phyloP scores from a whole-genome alignment of 73 alveolate species.

The Paraurostyla sp. region DNA sequence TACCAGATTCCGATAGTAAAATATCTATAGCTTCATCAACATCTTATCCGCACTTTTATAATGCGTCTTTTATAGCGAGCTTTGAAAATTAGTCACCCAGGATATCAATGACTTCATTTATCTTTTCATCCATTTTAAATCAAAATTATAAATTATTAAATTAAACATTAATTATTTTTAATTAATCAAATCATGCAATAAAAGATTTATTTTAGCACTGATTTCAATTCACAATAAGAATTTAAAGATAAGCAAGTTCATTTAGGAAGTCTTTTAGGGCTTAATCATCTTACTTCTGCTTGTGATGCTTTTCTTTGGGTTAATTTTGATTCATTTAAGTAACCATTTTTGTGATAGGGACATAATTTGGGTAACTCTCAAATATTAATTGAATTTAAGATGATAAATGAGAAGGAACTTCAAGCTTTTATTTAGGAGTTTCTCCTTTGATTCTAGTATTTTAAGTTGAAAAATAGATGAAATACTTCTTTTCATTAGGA shows the following conservation, averaged over 20 bases:
- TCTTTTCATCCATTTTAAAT: constrained; percentile 26
- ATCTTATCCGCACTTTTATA: neutral
- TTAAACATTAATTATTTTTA: neutral
- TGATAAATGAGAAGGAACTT: neutral
- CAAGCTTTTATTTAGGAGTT: constrained; percentile 21
- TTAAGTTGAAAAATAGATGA: constrained; percentile 25
- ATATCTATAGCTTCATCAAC: constrained; percentile 37
- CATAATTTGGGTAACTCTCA: constrained; percentile 14
- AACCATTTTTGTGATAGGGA: neutral
- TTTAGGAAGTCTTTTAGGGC: neutral
- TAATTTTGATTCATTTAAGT: too few species aligned
- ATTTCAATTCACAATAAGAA: constrained; percentile 33
- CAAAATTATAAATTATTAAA: neutral
- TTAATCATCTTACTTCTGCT: neutral
- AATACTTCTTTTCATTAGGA: neutral
- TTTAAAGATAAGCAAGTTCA: constrained; percentile 31
- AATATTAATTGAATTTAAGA: neutral
- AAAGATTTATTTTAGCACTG: neutral
- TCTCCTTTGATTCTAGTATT: constrained; percentile 36
- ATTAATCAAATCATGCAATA: neutral
- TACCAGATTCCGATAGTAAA: neutral
- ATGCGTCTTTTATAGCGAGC: constrained; percentile 14
- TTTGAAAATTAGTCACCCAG: constrained; percentile 39
- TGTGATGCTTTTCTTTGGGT: too few species aligned
- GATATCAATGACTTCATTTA: constrained; percentile 37